Percentiles rank a stretch among this genome's conserved stretches.
phyloP scores from a whole-genome alignment of 805 yeast species.

The Martiniozyma abietophila region DNA sequence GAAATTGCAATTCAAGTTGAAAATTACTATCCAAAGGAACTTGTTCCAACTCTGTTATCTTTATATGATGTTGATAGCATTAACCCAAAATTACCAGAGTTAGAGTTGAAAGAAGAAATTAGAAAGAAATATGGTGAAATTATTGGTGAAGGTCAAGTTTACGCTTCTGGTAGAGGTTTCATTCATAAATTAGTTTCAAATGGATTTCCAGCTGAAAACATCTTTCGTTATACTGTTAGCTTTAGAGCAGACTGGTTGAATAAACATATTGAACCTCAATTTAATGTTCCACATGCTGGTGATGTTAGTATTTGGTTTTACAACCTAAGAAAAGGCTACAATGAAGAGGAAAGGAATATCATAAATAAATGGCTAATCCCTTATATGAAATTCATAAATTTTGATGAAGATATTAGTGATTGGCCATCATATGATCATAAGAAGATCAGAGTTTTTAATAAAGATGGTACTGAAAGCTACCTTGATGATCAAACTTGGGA shows the following conservation, averaged over 20 bases:
- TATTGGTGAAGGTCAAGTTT: constrained; percentile 31
- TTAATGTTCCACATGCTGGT: constrained; percentile 30
- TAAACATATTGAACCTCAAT: constrained; percentile 15
- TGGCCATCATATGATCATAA: constrained; percentile 25
- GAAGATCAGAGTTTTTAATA: constrained; percentile 22
- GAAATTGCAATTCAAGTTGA: constrained; percentile 26
- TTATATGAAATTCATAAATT: constrained; percentile 22
- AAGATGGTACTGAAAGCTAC: constrained; percentile 23
- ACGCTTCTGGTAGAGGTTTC: constrained; percentile 30
- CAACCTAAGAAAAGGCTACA: constrained; percentile 20
- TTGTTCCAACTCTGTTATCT: constrained; percentile 17
- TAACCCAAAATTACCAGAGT: constrained; percentile 9
- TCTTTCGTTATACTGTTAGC: constrained; percentile 26
- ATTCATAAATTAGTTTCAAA: constrained; percentile 23
- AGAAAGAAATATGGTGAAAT: constrained; percentile 26
- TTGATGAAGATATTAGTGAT: constrained; percentile 16
- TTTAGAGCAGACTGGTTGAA: constrained; percentile 20
- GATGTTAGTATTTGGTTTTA: constrained; percentile 31
- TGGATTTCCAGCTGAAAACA: constrained; percentile 21
- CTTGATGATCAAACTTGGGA: constrained; percentile 28
- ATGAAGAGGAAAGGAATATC: constrained; percentile 19
- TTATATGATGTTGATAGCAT: constrained; percentile 13
- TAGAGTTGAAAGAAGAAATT: constrained; percentile 9
- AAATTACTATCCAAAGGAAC: constrained; percentile 29
- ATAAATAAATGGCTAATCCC: constrained; percentile 25